A percentile compares a stretch with the other conserved stretches of the same genome.
Evolutionary conservation across 768 basidiomycete genomes (phyloP).

Genomic region (Agrocybe chaxingu): DNA sequence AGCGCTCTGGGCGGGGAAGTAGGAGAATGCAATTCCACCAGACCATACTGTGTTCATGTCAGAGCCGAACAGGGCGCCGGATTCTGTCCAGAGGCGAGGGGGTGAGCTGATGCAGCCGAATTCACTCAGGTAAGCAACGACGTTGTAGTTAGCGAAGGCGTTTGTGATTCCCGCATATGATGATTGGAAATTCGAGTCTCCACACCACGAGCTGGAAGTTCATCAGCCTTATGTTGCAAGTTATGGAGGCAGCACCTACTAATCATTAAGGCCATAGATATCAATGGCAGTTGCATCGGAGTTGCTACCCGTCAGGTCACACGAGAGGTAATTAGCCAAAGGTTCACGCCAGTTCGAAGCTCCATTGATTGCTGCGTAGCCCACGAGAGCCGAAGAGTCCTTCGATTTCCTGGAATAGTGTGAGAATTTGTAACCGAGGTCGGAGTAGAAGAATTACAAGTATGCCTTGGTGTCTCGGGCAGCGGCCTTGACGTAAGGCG

Average conservation of each 20-base stretch:
- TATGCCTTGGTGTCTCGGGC: conserved; percentile 87
- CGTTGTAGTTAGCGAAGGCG: conserved; percentile 62
- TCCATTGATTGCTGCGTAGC: conserved; percentile 85
- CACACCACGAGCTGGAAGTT: conserved; percentile 73
- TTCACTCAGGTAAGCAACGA: conserved; percentile 89
- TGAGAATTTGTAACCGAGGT: conserved; percentile 6
- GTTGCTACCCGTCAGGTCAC: conserved; percentile 54
- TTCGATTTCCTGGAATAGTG: conserved; percentile 51
- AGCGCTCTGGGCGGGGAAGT: conserved; percentile 78
- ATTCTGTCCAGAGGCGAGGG: conserved; percentile 80
- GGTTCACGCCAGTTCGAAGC: conserved; percentile 55
- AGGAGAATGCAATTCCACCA: conserved; percentile 86
- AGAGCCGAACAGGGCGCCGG: conserved; percentile 63
- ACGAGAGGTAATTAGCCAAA: conserved; percentile 78
- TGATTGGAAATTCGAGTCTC: conserved; percentile 51
- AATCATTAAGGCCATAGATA: conserved; percentile 84
- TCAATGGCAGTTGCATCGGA: conserved; percentile 69
- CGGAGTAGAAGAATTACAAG: conserved; percentile 46
- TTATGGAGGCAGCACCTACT: conserved; percentile 45
- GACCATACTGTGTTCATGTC: conserved; percentile 81
- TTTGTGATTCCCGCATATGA: conserved; percentile 55
- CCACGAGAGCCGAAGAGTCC: conserved; percentile 64
- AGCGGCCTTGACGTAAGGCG: conserved; percentile 86
- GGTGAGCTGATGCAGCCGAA: conserved; percentile 66
- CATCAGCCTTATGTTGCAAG: background rate